phyloP scores from a whole-genome alignment of 257 asterid genomes.

The Ehretia macrophylla region DNA sequence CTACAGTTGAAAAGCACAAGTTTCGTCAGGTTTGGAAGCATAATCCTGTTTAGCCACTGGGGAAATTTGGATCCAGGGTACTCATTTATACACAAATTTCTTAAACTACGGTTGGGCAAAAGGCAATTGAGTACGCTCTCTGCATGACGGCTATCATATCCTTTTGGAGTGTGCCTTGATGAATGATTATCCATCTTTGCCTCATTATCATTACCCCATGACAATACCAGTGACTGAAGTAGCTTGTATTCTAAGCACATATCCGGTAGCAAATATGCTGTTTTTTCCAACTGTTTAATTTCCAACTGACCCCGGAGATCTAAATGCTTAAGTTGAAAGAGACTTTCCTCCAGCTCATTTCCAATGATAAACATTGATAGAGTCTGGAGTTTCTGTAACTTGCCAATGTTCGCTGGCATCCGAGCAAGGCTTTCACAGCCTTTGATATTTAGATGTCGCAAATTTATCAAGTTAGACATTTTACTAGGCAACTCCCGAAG shows the following conservation, averaged over 20 bases:
- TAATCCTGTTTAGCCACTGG: conserved; percentile 9
- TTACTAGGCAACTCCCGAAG: conserved; percentile 21
- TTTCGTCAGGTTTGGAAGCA: conserved; percentile 20
- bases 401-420: conserved; percentile 25
- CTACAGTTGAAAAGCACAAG: conserved; percentile 23
- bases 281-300: conserved; percentile 22
- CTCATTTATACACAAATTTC: conserved; percentile 18
- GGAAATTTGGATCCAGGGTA: conserved; percentile 23
- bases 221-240: conserved; percentile 11
- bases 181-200: conserved; percentile 1
- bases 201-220: conserved; percentile 13
- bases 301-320: conserved; percentile 21
- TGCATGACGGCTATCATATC: conserved; percentile 1
- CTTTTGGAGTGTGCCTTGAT: conserved; percentile 10
- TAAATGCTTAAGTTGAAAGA: conserved; percentile 17
- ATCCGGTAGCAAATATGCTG: conserved; percentile 2
- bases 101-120: conserved; percentile 21
- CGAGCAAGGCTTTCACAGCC: conserved; percentile 16
- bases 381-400: conserved; percentile 23
- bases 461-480: conserved; percentile 15
- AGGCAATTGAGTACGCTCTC: conserved; percentile 17
- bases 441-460: too few relatives aligned
- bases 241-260: conserved; percentile 14
- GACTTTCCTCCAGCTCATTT: conserved; percentile 17
- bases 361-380: conserved; percentile 25